Percentiles rank a stretch among this genome's conserved stretches.
phyloP scores from a whole-genome alignment of 371 early-diverging fungal genomes.

The Funneliformis caledonium region DNA sequence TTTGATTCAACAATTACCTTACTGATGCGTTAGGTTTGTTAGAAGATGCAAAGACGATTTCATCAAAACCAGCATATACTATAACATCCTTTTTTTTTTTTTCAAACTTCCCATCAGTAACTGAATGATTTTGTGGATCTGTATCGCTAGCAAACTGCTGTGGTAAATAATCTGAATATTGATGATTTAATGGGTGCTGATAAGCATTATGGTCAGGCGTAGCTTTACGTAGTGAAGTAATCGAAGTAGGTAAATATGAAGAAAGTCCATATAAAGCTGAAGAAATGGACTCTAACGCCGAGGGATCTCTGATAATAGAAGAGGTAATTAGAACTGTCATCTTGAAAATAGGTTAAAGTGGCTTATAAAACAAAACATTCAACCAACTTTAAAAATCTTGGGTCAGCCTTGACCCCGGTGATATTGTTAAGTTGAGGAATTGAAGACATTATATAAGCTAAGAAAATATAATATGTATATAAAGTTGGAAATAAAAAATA shows the following conservation, averaged over 20 bases:
- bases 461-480: no score
- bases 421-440: background rate
- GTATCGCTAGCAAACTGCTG: constrained; percentile 16
- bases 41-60: constrained; percentile 14
- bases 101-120: background rate
- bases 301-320: constrained; percentile 32
- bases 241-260: constrained; percentile 27
- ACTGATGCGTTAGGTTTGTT: background rate
- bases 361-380: background rate
- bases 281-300: constrained; percentile 37
- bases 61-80: constrained; percentile 35
- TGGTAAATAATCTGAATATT: constrained; percentile 7
- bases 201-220: constrained; percentile 1
- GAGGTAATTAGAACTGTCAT: background rate
- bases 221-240: constrained; percentile 29
- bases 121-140: constrained; percentile 7
- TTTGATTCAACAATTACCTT: background rate
- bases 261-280: constrained; percentile 35
- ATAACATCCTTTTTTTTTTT: constrained; percentile 24
- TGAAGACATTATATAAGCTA: constrained; percentile 12
- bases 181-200: background rate
- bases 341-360: background rate
- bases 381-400: constrained; percentile 34
- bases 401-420: constrained; percentile 32
- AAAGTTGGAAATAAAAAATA: no score